Evolutionary conservation across 352 stramenopile genomes (phyloP).

Genomic region (Pythium scleroteichum): DNA sequence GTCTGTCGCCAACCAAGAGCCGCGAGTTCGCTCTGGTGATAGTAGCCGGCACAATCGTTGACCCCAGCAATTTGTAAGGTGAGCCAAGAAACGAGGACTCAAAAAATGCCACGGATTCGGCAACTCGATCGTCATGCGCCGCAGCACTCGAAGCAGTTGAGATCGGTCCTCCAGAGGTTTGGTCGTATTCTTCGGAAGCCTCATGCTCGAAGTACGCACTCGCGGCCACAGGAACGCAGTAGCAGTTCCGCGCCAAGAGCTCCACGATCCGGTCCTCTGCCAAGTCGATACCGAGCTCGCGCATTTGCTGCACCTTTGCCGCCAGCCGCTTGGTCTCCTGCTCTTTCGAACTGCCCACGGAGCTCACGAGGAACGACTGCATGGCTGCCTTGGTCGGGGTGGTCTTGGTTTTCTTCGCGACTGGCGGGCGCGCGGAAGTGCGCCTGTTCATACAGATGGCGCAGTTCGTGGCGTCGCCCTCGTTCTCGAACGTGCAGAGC

Average conservation of each 20-base stretch:
- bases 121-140: constrained; percentile 23
- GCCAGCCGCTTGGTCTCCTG: constrained; percentile 57
- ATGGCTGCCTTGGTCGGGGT: constrained; percentile 1
- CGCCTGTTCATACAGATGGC: constrained; percentile 51
- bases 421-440: neutral
- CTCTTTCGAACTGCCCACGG: constrained; percentile 64
- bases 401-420: constrained; percentile 24
- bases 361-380: constrained; percentile 49
- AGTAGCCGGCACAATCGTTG: constrained; percentile 40
- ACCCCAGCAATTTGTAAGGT: constrained; percentile 50
- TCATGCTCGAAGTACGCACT: constrained; percentile 76
- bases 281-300: constrained; percentile 75
- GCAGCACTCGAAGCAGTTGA: constrained; percentile 16
- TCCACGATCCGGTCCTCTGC: constrained; percentile 45
- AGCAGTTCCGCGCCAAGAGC: constrained; percentile 74
- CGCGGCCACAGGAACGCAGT: constrained; percentile 64
- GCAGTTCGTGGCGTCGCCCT: constrained; percentile 33
- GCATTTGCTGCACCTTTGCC: constrained; percentile 76
- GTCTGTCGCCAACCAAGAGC: constrained; percentile 41
- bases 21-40: constrained; percentile 48
- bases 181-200: constrained; percentile 6
- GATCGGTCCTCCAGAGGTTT: neutral
- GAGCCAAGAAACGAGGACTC: constrained; percentile 34
- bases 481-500: constrained; percentile 81
- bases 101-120: constrained; percentile 28